Percentiles rank a stretch among this genome's conserved stretches.
phyloP scores from a whole-genome alignment of 1,139 yeast species.

The Hansenula lynferdii region DNA sequence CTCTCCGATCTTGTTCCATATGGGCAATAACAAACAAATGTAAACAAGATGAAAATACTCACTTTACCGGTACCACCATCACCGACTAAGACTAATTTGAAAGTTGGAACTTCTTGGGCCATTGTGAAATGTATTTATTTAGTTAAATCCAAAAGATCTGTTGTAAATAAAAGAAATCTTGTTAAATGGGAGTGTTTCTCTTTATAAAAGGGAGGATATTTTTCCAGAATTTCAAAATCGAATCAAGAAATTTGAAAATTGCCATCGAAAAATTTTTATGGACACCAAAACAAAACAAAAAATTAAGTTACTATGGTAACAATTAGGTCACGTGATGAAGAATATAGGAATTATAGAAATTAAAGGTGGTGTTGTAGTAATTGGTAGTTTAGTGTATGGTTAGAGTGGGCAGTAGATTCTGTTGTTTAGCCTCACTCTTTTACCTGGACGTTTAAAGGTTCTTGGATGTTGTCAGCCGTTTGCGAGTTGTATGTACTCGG shows the following conservation, averaged over 20 bases:
- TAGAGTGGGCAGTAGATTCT: no score
- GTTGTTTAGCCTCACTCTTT: no score
- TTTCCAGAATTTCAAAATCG: neutral
- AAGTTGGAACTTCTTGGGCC: conserved; percentile 84
- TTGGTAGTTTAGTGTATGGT: no score
- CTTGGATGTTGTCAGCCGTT: no score
- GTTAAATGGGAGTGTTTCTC: neutral
- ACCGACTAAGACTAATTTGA: conserved; percentile 97
- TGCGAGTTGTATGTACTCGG: no score
- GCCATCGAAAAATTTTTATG: conserved; percentile 10
- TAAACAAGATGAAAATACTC: conserved; percentile 22
- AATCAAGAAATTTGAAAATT: neutral
- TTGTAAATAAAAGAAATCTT: neutral
- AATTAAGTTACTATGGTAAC: neutral
- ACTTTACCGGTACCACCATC: conserved; percentile 99
- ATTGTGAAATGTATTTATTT: no score
- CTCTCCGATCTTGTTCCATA: neutral
- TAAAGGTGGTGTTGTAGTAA: no score
- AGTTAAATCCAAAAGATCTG: no score
- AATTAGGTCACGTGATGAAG: conserved; percentile 1
- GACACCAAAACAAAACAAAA: neutral
- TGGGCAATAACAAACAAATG: neutral
- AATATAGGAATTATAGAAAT: no score
- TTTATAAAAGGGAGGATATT: neutral
- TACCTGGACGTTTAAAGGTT: no score